A percentile compares a stretch with the other conserved stretches of the same genome.
Evolutionary conservation across 106 monocot genomes (phyloP).

Genomic region (Alisma plantagoaquatica): DNA sequence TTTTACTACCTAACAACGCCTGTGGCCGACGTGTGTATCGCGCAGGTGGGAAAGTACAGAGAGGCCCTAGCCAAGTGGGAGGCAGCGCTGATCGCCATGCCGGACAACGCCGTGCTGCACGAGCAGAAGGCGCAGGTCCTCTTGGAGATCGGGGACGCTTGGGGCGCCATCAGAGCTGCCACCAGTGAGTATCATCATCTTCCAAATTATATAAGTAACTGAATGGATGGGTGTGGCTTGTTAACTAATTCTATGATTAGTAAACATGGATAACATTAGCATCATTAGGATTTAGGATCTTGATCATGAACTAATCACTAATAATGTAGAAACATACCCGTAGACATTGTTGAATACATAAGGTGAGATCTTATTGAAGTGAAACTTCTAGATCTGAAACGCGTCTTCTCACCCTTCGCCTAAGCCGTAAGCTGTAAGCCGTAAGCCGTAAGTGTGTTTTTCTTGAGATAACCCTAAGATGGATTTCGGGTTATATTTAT

Average conservation of each 20-base stretch:
- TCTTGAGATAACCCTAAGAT: too few relatives aligned
- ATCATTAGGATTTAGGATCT: too few relatives aligned
- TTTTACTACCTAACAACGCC: neutral
- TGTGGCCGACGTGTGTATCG: too few relatives aligned
- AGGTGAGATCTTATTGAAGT: too few relatives aligned
- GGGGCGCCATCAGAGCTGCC: conserved; percentile 52
- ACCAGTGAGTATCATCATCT: conserved; percentile 22
- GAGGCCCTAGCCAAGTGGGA: conserved; percentile 86
- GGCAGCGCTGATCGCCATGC: conserved; percentile 40
- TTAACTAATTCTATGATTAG: neutral
- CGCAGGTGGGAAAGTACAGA: conserved; percentile 56
- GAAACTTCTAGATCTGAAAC: too few relatives aligned
- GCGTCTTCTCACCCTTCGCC: too few relatives aligned
- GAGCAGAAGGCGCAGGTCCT: conserved; percentile 75
- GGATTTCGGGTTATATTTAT: too few relatives aligned
- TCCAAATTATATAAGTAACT: neutral
- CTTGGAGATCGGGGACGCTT: conserved; percentile 60
- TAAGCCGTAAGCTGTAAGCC: too few relatives aligned
- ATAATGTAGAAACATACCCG: neutral
- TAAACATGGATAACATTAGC: too few relatives aligned
- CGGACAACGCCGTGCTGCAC: conserved; percentile 48
- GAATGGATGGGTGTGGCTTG: neutral
- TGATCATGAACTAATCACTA: too few relatives aligned
- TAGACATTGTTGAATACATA: neutral
- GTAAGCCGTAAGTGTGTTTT: too few relatives aligned